Evolutionary conservation across 2,329 filamentous ascomycete genomes (phyloP).

Genomic region (Claviceps arundinis): DNA sequence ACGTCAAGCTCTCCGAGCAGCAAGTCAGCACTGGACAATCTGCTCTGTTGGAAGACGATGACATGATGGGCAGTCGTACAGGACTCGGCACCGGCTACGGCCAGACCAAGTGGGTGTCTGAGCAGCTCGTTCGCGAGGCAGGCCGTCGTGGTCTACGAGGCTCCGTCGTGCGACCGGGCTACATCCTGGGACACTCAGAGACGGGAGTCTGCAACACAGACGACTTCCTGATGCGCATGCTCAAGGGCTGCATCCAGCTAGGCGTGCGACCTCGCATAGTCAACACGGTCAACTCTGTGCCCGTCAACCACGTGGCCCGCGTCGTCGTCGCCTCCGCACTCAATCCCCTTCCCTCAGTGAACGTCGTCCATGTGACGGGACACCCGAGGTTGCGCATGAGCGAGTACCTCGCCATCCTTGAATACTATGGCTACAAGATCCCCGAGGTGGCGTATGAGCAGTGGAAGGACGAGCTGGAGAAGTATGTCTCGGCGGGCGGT

Average conservation of each 20-base stretch:
- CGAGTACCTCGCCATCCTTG: constrained; percentile 56
- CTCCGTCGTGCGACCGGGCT: constrained; percentile 69
- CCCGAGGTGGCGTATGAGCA: constrained; percentile 56
- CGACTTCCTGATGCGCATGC: constrained; percentile 77
- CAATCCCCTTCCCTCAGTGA: constrained; percentile 38
- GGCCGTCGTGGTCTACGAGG: constrained; percentile 64
- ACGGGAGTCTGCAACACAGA: constrained; percentile 68
- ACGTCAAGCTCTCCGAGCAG: constrained; percentile 54
- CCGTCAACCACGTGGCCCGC: constrained; percentile 71
- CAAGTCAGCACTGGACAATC: constrained; percentile 38
- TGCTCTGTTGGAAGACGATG: constrained; percentile 61
- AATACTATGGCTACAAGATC: constrained; percentile 59
- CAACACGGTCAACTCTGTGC: constrained; percentile 84
- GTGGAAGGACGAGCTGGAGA: constrained; percentile 18
- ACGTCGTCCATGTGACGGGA: constrained; percentile 65
- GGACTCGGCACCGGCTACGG: constrained; percentile 82
- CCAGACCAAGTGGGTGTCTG: constrained; percentile 71
- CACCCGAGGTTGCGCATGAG: constrained; percentile 32
- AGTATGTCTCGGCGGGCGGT: constrained; percentile 14
- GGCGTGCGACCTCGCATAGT: constrained; percentile 57
- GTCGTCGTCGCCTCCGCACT: constrained; percentile 63
- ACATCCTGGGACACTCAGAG: constrained; percentile 61
- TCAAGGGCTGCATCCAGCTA: constrained; percentile 80
- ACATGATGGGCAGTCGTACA: constrained; percentile 60
- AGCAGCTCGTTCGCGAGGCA: constrained; percentile 62